phyloP scores from a whole-genome alignment of 2,329 filamentous ascomycete genomes.

The Colletotrichum caudatum region DNA sequence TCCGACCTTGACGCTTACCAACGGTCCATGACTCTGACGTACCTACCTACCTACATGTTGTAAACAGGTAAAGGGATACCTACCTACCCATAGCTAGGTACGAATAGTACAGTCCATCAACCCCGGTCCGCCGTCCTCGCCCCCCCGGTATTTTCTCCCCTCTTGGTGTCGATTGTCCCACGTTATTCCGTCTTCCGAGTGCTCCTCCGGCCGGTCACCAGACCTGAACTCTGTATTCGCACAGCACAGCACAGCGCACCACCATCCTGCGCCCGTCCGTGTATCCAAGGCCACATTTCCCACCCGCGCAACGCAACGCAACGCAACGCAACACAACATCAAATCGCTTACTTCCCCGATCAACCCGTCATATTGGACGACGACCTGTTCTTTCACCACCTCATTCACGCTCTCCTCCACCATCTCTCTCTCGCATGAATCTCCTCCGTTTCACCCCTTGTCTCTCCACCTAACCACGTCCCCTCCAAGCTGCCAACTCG shows the following conservation, averaged over 20 bases:
- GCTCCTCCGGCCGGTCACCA: constrained; percentile 24
- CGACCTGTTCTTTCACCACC: constrained; percentile 30
- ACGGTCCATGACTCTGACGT: constrained; percentile 10
- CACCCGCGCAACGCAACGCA: constrained; percentile 12
- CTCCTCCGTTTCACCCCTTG: constrained; percentile 41
- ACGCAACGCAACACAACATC: constrained; percentile 23
- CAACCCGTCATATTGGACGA: constrained; percentile 35
- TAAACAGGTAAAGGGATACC: no score
- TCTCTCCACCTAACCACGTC: constrained; percentile 30
- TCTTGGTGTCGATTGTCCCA: constrained; percentile 26
- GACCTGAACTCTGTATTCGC: constrained; percentile 4
- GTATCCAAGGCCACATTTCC: constrained; percentile 38
- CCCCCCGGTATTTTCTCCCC: background rate
- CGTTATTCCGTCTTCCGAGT: constrained; percentile 37
- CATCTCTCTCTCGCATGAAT: constrained; percentile 37
- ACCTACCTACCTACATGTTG: background rate
- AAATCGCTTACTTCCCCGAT: constrained; percentile 24
- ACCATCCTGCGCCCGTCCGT: constrained; percentile 18
- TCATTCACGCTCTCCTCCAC: constrained; percentile 18
- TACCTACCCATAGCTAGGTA: background rate
- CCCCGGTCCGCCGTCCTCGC: constrained; percentile 13
- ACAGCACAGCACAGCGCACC: constrained; percentile 18
- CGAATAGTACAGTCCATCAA: background rate
- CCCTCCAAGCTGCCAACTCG: constrained; percentile 12
- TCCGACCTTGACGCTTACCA: background rate